Evolutionary conservation across 192 early-diverging fungal species (phyloP), one percentile per base, ranked within the genome.

Genomic region (Phlyctochytrium arcticum): DNA sequence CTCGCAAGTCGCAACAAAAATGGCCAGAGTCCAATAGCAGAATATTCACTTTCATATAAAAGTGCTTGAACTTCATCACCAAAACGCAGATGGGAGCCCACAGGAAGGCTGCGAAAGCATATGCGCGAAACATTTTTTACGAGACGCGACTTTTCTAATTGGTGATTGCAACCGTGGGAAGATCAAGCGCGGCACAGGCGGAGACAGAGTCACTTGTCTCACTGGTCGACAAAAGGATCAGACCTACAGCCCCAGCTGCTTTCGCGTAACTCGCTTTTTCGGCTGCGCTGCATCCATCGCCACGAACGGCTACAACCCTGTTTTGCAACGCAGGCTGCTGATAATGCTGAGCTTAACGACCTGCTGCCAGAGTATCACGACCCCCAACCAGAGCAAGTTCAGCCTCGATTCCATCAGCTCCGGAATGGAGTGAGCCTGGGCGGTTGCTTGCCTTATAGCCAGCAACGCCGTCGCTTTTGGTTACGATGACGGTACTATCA

Each of bases 401-500:
- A 12, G 24, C 54, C 2, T 12, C 24, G 24, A 17, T 23, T 17
- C 17, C 32, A 33, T 27, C 5, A 99, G 96, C 74, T 97, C 97
- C 72, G 95, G 95, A 10, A 85, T 99, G 75, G 95, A 97, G 57
- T 86, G 95, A 8, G 93, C 92, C 19, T 99, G 97, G 97, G 81
- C 91, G 17, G 83, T 96, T 35, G 90, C 90, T n/a, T 95, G 90
- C 53, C 75, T 88, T 56, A 87, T 83, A 49, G 86, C 88, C 26
- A 90, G 84, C 68, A 96, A 98, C 69, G 91, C 92, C 44, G 85
- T 98, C 9, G 97, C 92, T 2, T 85, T 98, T 60, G 97, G 95
- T 31, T 97, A 91, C 64, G 97, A 99, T 62, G 91, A 97, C 56
- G 97, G 97, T 49, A 85, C 89, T 5, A 90, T 99, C n/a, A 89